Percentiles rank a stretch among this genome's conserved stretches.
These are phyloP conservation scores for Sugiyamaella valdiviana DNA, from an alignment of 805 yeast genomes.

Conservation along the genomic window DNA sequence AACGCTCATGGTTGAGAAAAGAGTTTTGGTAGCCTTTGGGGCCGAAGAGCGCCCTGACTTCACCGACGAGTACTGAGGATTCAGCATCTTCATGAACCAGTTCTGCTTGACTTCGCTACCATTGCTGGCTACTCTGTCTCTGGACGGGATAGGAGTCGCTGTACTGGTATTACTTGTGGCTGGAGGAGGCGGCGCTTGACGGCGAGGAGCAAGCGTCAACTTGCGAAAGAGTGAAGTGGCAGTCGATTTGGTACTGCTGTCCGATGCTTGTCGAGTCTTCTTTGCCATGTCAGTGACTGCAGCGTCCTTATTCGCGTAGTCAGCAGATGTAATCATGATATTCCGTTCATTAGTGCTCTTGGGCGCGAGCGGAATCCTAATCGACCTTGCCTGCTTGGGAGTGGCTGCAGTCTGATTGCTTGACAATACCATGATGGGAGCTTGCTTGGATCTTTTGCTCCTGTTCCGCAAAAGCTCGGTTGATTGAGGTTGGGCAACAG, in stretches of 20 bases:
- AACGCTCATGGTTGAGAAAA: conserved; percentile 25
- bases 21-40: conserved; percentile 18
- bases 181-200: conserved; percentile 21
- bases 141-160: not conserved
- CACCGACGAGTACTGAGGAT: conserved; percentile 3
- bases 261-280: conserved; percentile 1
- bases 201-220: conserved; percentile 15
- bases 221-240: conserved; percentile 15
- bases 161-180: not conserved
- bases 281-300: not conserved
- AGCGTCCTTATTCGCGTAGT: not conserved
- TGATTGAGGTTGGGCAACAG: not conserved
- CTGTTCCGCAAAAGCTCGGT: not conserved
- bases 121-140: not conserved
- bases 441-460: not conserved
- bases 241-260: conserved; percentile 6
- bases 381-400: not conserved
- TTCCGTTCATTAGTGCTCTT: not conserved
- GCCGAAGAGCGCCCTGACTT: not conserved
- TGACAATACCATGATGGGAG: not conserved
- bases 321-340: not conserved
- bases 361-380: not conserved
- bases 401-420: not conserved
- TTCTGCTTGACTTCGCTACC: conserved; percentile 29
- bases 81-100: conserved; percentile 34